Evolutionary conservation across 306 rosid species (phyloP).

Genomic region (Vigna radiata): DNA sequence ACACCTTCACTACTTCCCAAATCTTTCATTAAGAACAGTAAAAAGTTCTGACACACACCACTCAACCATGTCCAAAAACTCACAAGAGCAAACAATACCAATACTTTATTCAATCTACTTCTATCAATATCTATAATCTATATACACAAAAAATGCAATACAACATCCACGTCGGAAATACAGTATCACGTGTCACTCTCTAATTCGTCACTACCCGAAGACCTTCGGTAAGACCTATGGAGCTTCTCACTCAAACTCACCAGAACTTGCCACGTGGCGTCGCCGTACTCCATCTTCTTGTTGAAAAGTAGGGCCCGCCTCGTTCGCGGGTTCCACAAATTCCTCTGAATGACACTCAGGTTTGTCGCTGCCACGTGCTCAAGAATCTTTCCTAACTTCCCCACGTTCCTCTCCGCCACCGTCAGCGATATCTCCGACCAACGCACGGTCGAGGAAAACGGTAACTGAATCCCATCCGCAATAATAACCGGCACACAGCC

Average conservation of each 20-base stretch:
- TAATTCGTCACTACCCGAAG: neutral
- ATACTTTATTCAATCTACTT: too few species aligned
- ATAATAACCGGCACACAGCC: constrained; percentile 69
- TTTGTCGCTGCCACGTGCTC: constrained; percentile 87
- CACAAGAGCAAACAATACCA: neutral
- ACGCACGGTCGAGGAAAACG: constrained; percentile 61
- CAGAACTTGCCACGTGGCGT: constrained; percentile 92
- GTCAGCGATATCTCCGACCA: constrained; percentile 85
- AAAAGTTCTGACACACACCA: constrained; percentile 38
- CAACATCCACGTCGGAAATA: neutral
- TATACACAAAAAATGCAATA: neutral
- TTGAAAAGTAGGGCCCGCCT: constrained; percentile 70
- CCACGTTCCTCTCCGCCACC: constrained; percentile 84
- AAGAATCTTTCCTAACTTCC: constrained; percentile 59
- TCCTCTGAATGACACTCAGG: constrained; percentile 65
- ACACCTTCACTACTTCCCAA: constrained; percentile 29
- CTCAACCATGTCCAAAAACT: constrained; percentile 1
- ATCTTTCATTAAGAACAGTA: neutral
- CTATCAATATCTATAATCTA: too few species aligned
- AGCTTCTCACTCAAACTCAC: constrained; percentile 54
- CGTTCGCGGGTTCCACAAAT: constrained; percentile 65
- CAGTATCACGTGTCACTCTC: neutral
- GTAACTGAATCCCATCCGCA: constrained; percentile 82
- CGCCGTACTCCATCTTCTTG: constrained; percentile 62
- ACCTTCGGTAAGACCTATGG: constrained; percentile 52